phyloP scores from a whole-genome alignment of 495 filamentous ascomycete species.

The Aeminium ludgeri region DNA sequence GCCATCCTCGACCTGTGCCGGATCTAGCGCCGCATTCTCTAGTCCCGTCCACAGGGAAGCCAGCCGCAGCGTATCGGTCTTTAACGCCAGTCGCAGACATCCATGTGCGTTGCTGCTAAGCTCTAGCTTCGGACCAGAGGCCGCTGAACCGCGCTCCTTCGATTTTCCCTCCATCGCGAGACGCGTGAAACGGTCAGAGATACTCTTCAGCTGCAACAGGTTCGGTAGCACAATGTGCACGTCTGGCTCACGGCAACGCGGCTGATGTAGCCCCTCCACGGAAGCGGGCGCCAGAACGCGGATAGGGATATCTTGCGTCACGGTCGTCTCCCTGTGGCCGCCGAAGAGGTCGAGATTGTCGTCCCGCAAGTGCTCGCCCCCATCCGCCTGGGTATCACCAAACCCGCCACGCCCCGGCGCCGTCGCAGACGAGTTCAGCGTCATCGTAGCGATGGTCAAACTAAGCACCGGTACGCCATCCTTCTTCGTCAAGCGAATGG shows the following conservation, averaged over 20 bases:
- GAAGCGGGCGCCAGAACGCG: slow-evolving; percentile 63
- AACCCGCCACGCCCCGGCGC: slow-evolving; percentile 20
- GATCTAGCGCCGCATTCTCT: slow-evolving; percentile 69
- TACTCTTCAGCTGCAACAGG: slow-evolving; percentile 67
- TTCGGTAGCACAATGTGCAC: slow-evolving; percentile 82
- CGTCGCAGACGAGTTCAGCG: slow-evolving; percentile 23
- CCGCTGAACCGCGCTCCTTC: slow-evolving; percentile 4
- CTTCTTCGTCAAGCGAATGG: slow-evolving; percentile 81
- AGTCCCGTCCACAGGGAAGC: slow-evolving; percentile 66
- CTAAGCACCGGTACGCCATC: slow-evolving; percentile 68
- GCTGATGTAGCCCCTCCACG: slow-evolving; percentile 78
- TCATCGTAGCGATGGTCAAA: slow-evolving; percentile 62
- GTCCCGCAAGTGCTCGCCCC: slow-evolving; percentile 5
- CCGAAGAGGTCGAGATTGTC: slow-evolving; percentile 31
- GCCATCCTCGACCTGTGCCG: slow-evolving; percentile 43
- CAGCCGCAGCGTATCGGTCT: slow-evolving; percentile 66
- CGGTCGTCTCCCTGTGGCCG: slow-evolving; percentile 54
- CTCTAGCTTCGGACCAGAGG: slow-evolving; percentile 47
- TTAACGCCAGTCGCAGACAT: slow-evolving; percentile 54
- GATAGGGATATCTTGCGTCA: slow-evolving; percentile 95
- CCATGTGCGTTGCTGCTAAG: slow-evolving; percentile 84
- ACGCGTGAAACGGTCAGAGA: slow-evolving; percentile 86
- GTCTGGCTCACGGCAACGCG: slow-evolving; percentile 76
- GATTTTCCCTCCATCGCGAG: slow-evolving; percentile 34
- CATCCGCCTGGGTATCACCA: slow-evolving; percentile 6